These are phyloP conservation scores for Actinomucor elegans DNA, from an alignment of 371 early-diverging fungal genomes.

Conservation along the genomic window DNA sequence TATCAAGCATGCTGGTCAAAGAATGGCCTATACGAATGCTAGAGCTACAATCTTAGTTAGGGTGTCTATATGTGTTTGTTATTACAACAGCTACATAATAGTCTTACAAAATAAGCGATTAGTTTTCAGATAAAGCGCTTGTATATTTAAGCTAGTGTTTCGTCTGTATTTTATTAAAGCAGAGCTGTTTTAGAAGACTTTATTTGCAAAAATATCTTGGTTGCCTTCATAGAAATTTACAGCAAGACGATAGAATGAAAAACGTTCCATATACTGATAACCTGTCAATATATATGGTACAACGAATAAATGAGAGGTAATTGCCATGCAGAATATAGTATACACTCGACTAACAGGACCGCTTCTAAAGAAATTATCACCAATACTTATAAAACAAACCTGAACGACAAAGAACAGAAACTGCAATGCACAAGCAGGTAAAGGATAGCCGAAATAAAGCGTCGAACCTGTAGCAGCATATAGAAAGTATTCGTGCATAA, in stretches of 20 bases:
- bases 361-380: constrained; percentile 24
- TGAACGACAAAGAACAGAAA: constrained; percentile 35
- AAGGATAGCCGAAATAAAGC: constrained; percentile 20
- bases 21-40: too few relatives aligned
- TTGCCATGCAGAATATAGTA: constrained; percentile 28
- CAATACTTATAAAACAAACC: constrained; percentile 24
- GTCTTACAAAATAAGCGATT: constrained; percentile 6
- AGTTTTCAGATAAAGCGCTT: too few relatives aligned
- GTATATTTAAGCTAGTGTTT: too few relatives aligned
- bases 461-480: constrained; percentile 28
- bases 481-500: constrained; percentile 46
- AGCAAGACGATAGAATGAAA: constrained; percentile 10
- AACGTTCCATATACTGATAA: constrained; percentile 17
- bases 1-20: too few relatives aligned
- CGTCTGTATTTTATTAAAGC: too few relatives aligned
- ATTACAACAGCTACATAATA: too few relatives aligned
- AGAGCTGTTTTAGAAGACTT: too few relatives aligned
- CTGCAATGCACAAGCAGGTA: constrained; percentile 30
- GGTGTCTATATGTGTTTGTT: too few relatives aligned
- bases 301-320: constrained; percentile 23
- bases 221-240: constrained; percentile 7
- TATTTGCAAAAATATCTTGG: background rate
- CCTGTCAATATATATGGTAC: constrained; percentile 25
- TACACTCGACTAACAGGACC: constrained; percentile 21
- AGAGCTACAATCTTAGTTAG: too few relatives aligned